phyloP scores from a whole-genome alignment of 495 filamentous ascomycete species.

The Thermothielavioides terrestris region DNA sequence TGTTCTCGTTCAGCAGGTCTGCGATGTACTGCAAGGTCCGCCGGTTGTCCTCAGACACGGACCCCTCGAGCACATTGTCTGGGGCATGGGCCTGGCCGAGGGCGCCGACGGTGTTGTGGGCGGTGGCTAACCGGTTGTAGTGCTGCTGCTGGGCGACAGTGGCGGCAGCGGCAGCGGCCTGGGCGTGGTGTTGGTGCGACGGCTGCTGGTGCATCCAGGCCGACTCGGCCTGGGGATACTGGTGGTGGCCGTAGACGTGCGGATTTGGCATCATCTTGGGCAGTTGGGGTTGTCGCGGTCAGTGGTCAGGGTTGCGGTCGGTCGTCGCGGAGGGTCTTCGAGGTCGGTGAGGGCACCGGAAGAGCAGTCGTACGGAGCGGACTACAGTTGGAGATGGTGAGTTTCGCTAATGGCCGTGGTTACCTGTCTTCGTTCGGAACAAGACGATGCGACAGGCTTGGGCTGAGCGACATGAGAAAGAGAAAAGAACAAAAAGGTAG shows the following conservation, averaged over 20 bases:
- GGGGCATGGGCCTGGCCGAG: constrained; percentile 49
- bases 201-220: constrained; percentile 68
- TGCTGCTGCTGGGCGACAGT: constrained; percentile 66
- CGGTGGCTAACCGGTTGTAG: constrained; percentile 66
- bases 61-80: constrained; percentile 43
- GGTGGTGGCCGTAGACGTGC: constrained; percentile 56
- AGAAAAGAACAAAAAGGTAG: no score
- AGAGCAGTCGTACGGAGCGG: neutral
- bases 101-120: constrained; percentile 43
- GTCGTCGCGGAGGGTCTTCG: neutral
- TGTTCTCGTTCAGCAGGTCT: constrained; percentile 79
- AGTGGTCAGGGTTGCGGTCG: neutral
- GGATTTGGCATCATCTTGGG: constrained; percentile 36
- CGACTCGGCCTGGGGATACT: constrained; percentile 66
- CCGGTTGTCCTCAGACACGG: constrained; percentile 82
- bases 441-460: constrained; percentile 12
- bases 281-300: no score
- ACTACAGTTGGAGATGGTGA: neutral
- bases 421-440: constrained; percentile 14
- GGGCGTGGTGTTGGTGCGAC: constrained; percentile 49
- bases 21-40: constrained; percentile 88
- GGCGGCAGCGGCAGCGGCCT: constrained; percentile 51
- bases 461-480: constrained; percentile 25
- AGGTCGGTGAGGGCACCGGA: neutral
- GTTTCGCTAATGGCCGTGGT: neutral